A percentile compares a stretch with the other conserved stretches of the same genome.
Evolutionary conservation across 768 basidiomycete genomes (phyloP).

Genomic region (Russula sp.): DNA sequence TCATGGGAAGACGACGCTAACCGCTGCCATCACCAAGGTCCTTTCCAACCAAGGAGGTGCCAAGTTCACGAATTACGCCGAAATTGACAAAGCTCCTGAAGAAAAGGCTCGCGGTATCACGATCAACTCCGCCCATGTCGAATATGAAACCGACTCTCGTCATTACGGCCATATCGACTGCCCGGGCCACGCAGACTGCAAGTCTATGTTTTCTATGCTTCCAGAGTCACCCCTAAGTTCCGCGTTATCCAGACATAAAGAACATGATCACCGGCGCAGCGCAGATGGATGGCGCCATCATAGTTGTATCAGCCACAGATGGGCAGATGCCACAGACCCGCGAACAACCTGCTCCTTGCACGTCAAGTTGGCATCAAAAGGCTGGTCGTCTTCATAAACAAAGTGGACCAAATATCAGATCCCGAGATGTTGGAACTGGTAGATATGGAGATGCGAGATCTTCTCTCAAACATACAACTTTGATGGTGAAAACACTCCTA

Average conservation of each 20-base stretch:
- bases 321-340: conserved; percentile 99
- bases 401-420: conserved; percentile 95
- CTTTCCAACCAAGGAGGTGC: conserved; percentile 73
- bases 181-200: conserved; percentile 93
- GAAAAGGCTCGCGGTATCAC: conserved; percentile 99
- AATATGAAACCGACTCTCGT: conserved; percentile 86
- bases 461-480: conserved; percentile 89
- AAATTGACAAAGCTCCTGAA: conserved; percentile 99
- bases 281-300: conserved; percentile 95
- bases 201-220: conserved; percentile 35
- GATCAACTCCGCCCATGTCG: conserved; percentile 97
- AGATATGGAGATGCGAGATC: conserved; percentile 99
- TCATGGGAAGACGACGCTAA: conserved; percentile 97
- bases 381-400: conserved; percentile 99
- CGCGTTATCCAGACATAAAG: conserved; percentile 65
- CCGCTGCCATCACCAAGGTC: conserved; percentile 93
- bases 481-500: conserved; percentile 97
- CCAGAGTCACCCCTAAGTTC: conserved; percentile 25
- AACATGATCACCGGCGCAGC: conserved; percentile 99
- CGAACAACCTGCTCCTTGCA: conserved; percentile 94
- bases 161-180: conserved; percentile 99
- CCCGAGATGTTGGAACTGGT: conserved; percentile 98
- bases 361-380: conserved; percentile 98
- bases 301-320: conserved; percentile 96
- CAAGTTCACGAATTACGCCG: conserved; percentile 90